A percentile compares a stretch with the other conserved stretches of the same genome.
Evolutionary conservation across 495 filamentous ascomycete genomes (phyloP).

Genomic region (Thermochaetoides thermophila): DNA sequence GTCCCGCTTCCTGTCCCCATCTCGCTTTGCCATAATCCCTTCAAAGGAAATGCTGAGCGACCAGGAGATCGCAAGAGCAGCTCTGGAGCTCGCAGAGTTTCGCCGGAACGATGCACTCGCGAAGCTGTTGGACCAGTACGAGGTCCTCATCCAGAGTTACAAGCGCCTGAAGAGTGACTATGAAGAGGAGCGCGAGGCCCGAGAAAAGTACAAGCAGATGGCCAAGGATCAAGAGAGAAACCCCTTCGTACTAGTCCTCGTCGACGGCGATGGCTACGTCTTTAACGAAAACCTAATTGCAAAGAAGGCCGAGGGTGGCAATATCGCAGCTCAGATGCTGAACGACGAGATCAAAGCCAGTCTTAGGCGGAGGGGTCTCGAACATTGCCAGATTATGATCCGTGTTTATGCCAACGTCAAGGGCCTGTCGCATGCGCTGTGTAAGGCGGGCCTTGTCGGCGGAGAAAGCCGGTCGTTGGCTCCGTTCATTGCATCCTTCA

Average conservation of each 20-base stretch:
- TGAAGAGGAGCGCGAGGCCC: conserved; percentile 39
- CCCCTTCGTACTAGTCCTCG: conserved; percentile 43
- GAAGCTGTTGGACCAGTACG: conserved; percentile 24
- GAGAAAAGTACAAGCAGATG: conserved; percentile 39
- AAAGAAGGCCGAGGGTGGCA: conserved; percentile 40
- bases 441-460: conserved; percentile 32
- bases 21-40: too few relatives aligned
- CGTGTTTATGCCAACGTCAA: conserved; percentile 44
- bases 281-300: conserved; percentile 42
- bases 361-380: conserved; percentile 29
- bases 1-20: too few relatives aligned
- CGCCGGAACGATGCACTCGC: conserved; percentile 12
- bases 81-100: conserved; percentile 4
- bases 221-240: conserved; percentile 39
- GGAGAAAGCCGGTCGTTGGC: conserved; percentile 38
- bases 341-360: conserved; percentile 35
- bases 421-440: conserved; percentile 16
- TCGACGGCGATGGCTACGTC: conserved; percentile 49
- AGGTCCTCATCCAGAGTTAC: conserved; percentile 33
- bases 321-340: conserved; percentile 38
- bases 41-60: conserved; percentile 10
- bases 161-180: conserved; percentile 40
- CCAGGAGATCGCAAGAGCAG: conserved; percentile 5
- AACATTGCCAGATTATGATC: conserved; percentile 44
- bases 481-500: conserved; percentile 44